Conservation (phyloP, 805 yeast species). For the Suhomyces sp. region DNA sequence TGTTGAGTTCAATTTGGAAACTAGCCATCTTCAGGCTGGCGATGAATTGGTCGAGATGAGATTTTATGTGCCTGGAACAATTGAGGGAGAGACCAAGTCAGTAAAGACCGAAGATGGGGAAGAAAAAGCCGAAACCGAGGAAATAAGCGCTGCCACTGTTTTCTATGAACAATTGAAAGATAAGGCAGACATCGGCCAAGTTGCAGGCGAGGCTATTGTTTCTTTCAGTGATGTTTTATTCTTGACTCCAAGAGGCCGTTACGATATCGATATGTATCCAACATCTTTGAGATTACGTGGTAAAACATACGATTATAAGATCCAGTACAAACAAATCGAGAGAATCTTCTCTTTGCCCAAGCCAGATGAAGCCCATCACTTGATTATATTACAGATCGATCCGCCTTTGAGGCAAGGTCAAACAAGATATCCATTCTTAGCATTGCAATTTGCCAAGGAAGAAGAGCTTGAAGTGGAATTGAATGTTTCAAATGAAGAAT, state of each 20-base stretch:
- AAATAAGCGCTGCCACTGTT: constrained; percentile 71
- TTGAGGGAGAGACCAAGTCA: constrained; percentile 45
- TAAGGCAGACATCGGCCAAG: constrained; percentile 91
- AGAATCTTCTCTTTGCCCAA: constrained; percentile 90
- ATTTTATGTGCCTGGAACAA: constrained; percentile 87
- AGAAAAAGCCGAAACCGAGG: constrained; percentile 22
- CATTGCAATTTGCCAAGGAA: constrained; percentile 82
- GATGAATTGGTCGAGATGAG: constrained; percentile 96
- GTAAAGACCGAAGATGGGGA: constrained; percentile 25
- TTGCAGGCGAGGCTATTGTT: constrained; percentile 91
- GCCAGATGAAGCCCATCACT: constrained; percentile 88
- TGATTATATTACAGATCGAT: constrained; percentile 85
- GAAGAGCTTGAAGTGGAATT: constrained; percentile 90
- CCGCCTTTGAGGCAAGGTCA: constrained; percentile 99
- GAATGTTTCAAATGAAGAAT: constrained; percentile 80
- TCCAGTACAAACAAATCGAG: constrained; percentile 86
- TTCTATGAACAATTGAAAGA: constrained; percentile 91
- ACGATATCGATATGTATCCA: constrained; percentile 91
- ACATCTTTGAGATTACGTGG: constrained; percentile 89
- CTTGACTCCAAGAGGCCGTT: constrained; percentile 97
- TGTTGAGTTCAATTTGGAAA: constrained; percentile 69
- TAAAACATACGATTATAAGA: constrained; percentile 94
- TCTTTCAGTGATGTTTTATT: constrained; percentile 88
- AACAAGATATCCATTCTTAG: constrained; percentile 90
- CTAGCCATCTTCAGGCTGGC: constrained; percentile 68